phyloP scores from a whole-genome alignment of 1,284 basidiomycete species.

The Ceratorhiza oryzae-sativae region DNA sequence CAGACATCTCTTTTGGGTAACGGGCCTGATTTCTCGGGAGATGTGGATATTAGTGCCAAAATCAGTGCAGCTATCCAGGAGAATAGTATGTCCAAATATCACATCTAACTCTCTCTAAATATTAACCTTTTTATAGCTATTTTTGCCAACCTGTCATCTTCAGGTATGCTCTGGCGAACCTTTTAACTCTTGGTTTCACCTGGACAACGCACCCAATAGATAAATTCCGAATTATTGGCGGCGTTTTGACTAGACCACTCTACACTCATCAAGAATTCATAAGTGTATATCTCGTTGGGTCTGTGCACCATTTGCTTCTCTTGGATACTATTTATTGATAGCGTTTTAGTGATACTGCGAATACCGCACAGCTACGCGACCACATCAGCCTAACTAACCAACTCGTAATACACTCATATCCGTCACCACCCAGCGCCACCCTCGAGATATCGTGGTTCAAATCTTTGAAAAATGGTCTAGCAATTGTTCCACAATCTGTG shows the following conservation, averaged over 20 bases:
- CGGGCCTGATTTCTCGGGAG: constrained; percentile 1
- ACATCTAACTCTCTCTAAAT: neutral
- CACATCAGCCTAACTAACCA: neutral
- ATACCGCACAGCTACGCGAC: neutral
- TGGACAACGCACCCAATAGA: neutral
- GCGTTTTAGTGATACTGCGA: neutral
- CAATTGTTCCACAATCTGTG: constrained; percentile 8
- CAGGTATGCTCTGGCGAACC: neutral
- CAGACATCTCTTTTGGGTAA: constrained; percentile 15
- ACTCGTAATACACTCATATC: neutral
- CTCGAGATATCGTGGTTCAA: constrained; percentile 21
- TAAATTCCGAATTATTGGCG: constrained; percentile 25
- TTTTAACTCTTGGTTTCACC: neutral
- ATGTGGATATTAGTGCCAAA: neutral
- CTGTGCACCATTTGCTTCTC: neutral
- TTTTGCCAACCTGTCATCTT: constrained; percentile 8
- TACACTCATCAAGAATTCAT: neutral
- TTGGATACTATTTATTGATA: neutral
- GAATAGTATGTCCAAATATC: constrained; percentile 9
- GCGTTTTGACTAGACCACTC: neutral
- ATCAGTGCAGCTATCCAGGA: neutral
- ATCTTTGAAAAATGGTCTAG: constrained; percentile 1
- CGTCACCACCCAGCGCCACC: neutral
- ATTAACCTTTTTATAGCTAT: constrained; percentile 9
- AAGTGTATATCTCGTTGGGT: constrained; percentile 7